Conservation (phyloP, 2,329 filamentous ascomycete species). For the Neofusicoccum sp. region DNA sequence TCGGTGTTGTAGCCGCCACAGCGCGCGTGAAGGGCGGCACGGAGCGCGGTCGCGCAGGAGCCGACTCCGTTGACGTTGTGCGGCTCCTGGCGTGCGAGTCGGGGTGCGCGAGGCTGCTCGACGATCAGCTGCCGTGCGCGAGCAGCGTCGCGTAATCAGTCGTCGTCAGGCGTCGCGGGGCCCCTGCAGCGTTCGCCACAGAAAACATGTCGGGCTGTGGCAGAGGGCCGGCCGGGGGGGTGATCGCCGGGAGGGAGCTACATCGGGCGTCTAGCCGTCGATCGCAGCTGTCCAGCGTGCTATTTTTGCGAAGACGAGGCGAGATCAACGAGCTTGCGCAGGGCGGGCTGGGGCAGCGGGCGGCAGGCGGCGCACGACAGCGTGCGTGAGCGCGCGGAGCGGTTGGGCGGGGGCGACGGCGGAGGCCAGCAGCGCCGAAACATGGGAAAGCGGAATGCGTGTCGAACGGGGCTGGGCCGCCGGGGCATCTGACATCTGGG, state of each 20-base stretch:
- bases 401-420: background rate
- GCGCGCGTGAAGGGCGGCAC: background rate
- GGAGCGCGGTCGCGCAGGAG: conserved; percentile 7
- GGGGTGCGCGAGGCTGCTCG: conserved; percentile 13
- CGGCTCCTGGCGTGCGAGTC: conserved; percentile 8
- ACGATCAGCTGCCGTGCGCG: conserved; percentile 16
- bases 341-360: background rate
- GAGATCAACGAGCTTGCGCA: background rate
- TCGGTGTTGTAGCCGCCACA: conserved; percentile 9
- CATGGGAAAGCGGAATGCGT: conserved; percentile 9
- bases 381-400: background rate
- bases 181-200: conserved; percentile 16
- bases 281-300: background rate
- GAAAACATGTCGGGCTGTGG: background rate
- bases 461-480: background rate
- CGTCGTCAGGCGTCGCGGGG: conserved; percentile 3
- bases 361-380: background rate
- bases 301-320: conserved; percentile 16
- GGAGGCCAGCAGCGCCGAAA: background rate
- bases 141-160: conserved; percentile 14
- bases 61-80: conserved; percentile 5
- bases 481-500: conserved; percentile 6
- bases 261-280: conserved; percentile 15
- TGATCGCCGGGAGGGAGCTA: conserved; percentile 10
- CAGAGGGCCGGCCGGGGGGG: background rate